Evolutionary conservation across 2,329 filamentous ascomycete species (phyloP).

Genomic region (Arthrobotrys musiformis): DNA sequence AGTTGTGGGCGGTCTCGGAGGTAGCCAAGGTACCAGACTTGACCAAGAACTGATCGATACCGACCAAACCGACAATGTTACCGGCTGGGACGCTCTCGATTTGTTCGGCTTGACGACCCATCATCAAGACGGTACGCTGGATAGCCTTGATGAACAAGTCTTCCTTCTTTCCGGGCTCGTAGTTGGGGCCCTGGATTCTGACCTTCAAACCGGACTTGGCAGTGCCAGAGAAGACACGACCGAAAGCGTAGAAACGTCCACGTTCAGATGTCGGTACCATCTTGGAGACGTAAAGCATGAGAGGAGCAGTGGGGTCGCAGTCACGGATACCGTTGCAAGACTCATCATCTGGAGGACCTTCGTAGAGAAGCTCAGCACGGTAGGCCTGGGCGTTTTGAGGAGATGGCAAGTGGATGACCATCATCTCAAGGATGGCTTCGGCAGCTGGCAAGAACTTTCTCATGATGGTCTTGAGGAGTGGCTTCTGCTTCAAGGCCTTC

Average conservation of each 20-base stretch:
- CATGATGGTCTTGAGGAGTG: constrained; percentile 97
- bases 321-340: constrained; percentile 96
- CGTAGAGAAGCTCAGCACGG: constrained; percentile 98
- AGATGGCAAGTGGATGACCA: constrained; percentile 98
- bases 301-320: constrained; percentile 96
- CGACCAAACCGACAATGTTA: constrained; percentile 99
- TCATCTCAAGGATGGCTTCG: constrained; percentile 99
- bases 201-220: constrained; percentile 98
- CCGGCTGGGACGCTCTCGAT: constrained; percentile 98
- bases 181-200: constrained; percentile 99
- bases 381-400: constrained; percentile 96
- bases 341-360: constrained; percentile 93
- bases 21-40: constrained; percentile 99
- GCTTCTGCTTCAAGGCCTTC: constrained; percentile 95
- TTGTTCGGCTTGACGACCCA: constrained; percentile 98
- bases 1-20: constrained; percentile 96
- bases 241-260: constrained; percentile 99
- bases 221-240: constrained; percentile 99
- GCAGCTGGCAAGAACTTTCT: constrained; percentile 98
- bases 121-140: constrained; percentile 99
- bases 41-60: constrained; percentile 99
- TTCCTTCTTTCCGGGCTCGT: constrained; percentile 96
- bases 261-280: constrained; percentile 99
- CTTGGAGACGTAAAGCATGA: constrained; percentile 99
- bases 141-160: constrained; percentile 99